Base-by-base conservation (phyloP, 768 basidiomycete species). In the Postia placenta region DNA sequence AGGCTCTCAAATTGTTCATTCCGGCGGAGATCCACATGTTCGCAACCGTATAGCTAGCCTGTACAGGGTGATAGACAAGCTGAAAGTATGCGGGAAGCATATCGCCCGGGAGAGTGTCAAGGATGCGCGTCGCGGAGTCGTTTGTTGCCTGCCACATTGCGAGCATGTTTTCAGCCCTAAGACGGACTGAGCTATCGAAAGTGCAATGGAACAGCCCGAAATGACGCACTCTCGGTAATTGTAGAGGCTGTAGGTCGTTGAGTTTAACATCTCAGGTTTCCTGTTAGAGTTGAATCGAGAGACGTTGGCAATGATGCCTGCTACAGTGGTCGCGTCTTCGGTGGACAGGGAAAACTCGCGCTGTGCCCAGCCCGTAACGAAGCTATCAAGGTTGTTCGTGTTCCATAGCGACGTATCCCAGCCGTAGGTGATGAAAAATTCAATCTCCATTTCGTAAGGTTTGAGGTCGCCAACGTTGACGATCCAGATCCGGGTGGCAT, bases 401-500 rank as follows among this genome's bases (percentile, higher is more conserved):
- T 69, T 72, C 77, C 80, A 87, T 12, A 70, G 61, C 0, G 79
- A 68, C 0, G 77, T 62, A 55, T 88, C 74, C 73, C 78, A 87
- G 2, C 76, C 84, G 38, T 76, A 75, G 14, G 66, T 70, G 55
- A 87, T 65, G 73, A 83, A 87, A 62, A 82, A 85, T 55, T 86
- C 83, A 25, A 72, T 81, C 45, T 82, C 77, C 45, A 83, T 76
- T 56, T 88, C 86, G 52, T 81, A 81, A 2, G 83, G 84, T 61
- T 87, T 87, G 45, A 88, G 65, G 56, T 87, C 84, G 14, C 86
- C 86, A 47, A 88, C 84, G 60, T 87, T 88, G 47, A 88, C 63
- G 38, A 88, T 75, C 83, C 83, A 86, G 40, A 88, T 66, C 14
- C 70, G 70, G 11, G 69, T 75, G 6, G 82, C 81, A 23, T 80